Base-by-base conservation (phyloP, 1,139 yeast genomes). In the Lodderomyces margitis region DNA sequence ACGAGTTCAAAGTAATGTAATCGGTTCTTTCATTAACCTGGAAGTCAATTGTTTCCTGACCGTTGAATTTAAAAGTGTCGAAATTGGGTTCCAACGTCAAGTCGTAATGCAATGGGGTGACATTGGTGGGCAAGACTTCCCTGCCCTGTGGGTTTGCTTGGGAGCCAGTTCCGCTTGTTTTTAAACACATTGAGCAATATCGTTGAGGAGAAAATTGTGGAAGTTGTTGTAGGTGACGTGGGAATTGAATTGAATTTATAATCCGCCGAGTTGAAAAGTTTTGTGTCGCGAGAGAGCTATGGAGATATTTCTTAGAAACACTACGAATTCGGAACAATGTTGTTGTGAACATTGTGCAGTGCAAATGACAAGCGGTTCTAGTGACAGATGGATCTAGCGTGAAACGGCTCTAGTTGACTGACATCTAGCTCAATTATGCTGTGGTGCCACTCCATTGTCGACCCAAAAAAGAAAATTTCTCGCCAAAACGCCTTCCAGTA, bases 1-100 rank as follows among this genome's bases (percentile, higher is more conserved):
- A 54, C 25, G 78, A 59, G 64, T 87, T 85, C 58, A 86, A 68
- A 10, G 78, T 65, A 50, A 84, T 72, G 36, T 56, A 60, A 46
- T 71, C 59, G 30, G 87, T 68, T 36, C 66, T 55, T 50, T 83
- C 83, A 40, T 73, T 67, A 39, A 86, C 88, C 36, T 74, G 72
- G 51, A 87, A 70, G 40, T 81, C 83, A 55, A 87, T 82, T 45
- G 71, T 71, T 45, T 81, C 85, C 30, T 65, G 64, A 51, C 95
- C 96, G 37, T 71, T 68, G 56, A 81, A 88, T 47, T 80, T 83
- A 73, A 84, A 87, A 38, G 79, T 78, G 43, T 74, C 75, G 52
- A 87, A 80, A 53, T 80, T 71, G 31, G 96, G 95, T 56, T 86
- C 92, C 52, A 88, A 68, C 34, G 79, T 74, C 50, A 87, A 65